These are phyloP conservation scores for Globisporangium middletonii DNA, from an alignment of 352 stramenopile species.

Conservation along the genomic window DNA sequence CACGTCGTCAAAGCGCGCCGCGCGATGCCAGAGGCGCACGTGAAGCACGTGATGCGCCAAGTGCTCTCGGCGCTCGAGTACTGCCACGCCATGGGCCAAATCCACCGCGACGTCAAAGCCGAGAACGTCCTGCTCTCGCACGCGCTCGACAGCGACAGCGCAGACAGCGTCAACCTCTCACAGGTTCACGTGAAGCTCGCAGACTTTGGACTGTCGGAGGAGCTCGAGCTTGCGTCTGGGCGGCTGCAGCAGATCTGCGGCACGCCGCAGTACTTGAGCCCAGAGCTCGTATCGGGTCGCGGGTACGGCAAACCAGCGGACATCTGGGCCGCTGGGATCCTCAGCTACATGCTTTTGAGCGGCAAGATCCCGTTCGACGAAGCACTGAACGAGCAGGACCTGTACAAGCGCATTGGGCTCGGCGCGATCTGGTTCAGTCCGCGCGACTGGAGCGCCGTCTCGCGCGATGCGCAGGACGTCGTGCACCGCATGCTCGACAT, in stretches of 20 bases:
- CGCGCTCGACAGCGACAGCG: constrained; percentile 39
- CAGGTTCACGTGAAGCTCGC: constrained; percentile 77
- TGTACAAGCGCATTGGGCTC: constrained; percentile 84
- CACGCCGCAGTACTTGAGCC: constrained; percentile 95
- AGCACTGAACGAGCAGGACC: constrained; percentile 36
- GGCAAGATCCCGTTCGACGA: constrained; percentile 54
- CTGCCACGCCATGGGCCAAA: constrained; percentile 85
- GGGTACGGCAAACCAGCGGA: constrained; percentile 90
- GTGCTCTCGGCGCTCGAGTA: constrained; percentile 75
- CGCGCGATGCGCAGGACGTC: constrained; percentile 74
- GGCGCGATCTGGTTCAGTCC: constrained; percentile 90
- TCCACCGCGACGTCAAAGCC: constrained; percentile 84
- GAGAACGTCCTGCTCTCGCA: constrained; percentile 84
- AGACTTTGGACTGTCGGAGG: constrained; percentile 87
- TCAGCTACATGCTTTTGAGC: constrained; percentile 90
- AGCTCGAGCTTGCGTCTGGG: constrained; percentile 85
- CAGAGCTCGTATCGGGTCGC: constrained; percentile 91
- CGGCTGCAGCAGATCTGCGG: constrained; percentile 91
- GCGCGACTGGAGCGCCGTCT: constrained; percentile 82
- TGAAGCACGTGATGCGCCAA: constrained; percentile 71
- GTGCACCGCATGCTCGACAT: constrained; percentile 87
- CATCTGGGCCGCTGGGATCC: constrained; percentile 94
- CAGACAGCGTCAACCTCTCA: constrained; percentile 1
- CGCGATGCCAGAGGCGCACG: constrained; percentile 55
- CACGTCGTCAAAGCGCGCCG: constrained; percentile 59